Evolutionary conservation across 805 yeast species (phyloP).

Genomic region (Candida tibetensis): DNA sequence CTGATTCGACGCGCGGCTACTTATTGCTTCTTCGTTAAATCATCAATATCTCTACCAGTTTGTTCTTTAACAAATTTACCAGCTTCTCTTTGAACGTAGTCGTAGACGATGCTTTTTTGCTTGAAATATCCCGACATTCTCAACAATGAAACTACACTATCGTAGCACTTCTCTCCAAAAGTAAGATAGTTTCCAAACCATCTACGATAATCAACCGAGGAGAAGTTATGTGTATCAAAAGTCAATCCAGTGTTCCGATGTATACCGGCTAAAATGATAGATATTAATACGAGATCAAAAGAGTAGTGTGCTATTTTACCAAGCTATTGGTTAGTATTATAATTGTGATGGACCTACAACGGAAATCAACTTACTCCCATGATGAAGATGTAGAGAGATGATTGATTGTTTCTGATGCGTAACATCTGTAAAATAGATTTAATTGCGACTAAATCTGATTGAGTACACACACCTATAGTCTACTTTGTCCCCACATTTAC

Average conservation of each 20-base stretch:
- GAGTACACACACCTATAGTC: too few species aligned
- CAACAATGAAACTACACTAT: conserved; percentile 43
- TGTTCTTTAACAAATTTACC: conserved; percentile 27
- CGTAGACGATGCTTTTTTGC: conserved; percentile 37
- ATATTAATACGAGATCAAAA: conserved; percentile 71
- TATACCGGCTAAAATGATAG: conserved; percentile 82
- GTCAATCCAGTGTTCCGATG: conserved; percentile 78
- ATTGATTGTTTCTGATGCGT: too few species aligned
- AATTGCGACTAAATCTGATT: too few species aligned
- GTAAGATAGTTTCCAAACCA: conserved; percentile 52
- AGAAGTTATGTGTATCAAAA: conserved; percentile 48
- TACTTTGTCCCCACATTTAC: too few species aligned
- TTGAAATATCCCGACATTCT: conserved; percentile 51
- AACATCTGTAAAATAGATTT: too few species aligned
- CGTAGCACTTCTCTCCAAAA: conserved; percentile 62
- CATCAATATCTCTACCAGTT: conserved; percentile 28
- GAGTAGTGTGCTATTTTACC: conserved; percentile 71
- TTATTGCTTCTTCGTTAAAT: conserved; percentile 13
- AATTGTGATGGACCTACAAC: background rate
- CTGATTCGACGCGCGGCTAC: too few species aligned
- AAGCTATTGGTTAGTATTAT: conserved; percentile 32
- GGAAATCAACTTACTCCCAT: conserved; percentile 8
- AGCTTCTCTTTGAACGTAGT: conserved; percentile 33
- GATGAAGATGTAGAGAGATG: too few species aligned
- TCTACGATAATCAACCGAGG: conserved; percentile 44